Evolutionary conservation across 805 yeast genomes (phyloP).

Genomic region (Metschnikowia rubicola): DNA sequence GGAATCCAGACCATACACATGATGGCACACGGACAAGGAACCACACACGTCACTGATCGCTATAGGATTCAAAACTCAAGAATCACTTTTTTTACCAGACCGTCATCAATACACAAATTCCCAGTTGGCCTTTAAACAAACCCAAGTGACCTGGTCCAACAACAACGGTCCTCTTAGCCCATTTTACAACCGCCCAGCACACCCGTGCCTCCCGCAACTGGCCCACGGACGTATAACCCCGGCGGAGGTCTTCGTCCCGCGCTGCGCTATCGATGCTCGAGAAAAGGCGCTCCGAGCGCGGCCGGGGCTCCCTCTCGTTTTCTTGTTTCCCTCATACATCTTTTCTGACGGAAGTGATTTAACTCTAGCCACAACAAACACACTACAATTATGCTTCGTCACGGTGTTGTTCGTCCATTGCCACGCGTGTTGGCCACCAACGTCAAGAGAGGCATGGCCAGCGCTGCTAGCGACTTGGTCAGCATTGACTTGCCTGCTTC

Average conservation of each 20-base stretch:
- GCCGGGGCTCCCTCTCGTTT: neutral
- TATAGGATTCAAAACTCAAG: too few species aligned
- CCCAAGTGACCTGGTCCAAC: too few species aligned
- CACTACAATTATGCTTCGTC: constrained; percentile 15
- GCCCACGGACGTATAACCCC: constrained; percentile 20
- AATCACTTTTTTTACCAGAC: too few species aligned
- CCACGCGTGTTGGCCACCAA: constrained; percentile 18
- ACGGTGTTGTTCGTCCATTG: constrained; percentile 17
- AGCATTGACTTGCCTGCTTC: constrained; percentile 67
- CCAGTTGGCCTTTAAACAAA: too few species aligned
- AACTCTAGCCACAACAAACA: neutral
- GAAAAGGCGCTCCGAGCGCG: neutral
- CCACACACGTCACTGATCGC: too few species aligned
- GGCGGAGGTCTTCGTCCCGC: constrained; percentile 24
- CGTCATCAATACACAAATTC: too few species aligned
- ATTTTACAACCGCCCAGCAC: neutral
- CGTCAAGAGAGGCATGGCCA: constrained; percentile 36
- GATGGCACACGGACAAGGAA: too few species aligned
- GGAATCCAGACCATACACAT: too few species aligned
- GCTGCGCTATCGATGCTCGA: constrained; percentile 8
- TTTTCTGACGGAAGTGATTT: constrained; percentile 1
- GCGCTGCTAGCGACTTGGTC: constrained; percentile 34
- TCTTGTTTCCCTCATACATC: constrained; percentile 2
- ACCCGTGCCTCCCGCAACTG: constrained; percentile 3
- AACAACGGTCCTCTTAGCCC: too few species aligned